These are phyloP conservation scores for Talaromyces sp. DNA, from an alignment of 2,329 filamentous ascomycete species.

Conservation along the genomic window DNA sequence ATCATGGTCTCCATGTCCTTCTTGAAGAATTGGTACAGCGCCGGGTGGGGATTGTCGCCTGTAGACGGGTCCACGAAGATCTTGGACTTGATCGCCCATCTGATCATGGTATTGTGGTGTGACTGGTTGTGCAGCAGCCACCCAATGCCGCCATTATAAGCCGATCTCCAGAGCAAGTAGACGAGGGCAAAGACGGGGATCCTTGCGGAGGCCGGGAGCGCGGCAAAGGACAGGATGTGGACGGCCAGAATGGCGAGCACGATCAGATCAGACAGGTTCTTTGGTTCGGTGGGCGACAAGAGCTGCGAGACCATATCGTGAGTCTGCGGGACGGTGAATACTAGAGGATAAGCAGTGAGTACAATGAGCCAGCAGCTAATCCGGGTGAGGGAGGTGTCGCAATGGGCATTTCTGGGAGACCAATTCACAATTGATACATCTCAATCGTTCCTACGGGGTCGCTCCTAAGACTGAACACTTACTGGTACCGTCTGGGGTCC, in stretches of 20 bases:
- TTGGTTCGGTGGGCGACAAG: slow-evolving; percentile 87
- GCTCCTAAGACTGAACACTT: slow-evolving; percentile 36
- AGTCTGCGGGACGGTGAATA: slow-evolving; percentile 91
- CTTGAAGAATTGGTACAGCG: slow-evolving; percentile 78
- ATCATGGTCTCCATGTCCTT: slow-evolving; percentile 92
- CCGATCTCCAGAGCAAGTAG: slow-evolving; percentile 87
- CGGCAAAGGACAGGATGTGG: slow-evolving; percentile 68
- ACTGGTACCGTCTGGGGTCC: slow-evolving; percentile 88
- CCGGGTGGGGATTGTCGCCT: slow-evolving; percentile 76
- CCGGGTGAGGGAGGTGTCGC: not conserved
- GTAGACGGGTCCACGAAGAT: slow-evolving; percentile 79
- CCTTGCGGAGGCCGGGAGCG: slow-evolving; percentile 63
- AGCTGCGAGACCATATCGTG: slow-evolving; percentile 99
- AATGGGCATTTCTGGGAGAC: not conserved
- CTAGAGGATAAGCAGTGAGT: slow-evolving; percentile 43
- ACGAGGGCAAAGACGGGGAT: slow-evolving; percentile 72
- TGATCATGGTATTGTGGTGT: slow-evolving; percentile 74
- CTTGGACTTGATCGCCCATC: slow-evolving; percentile 78
- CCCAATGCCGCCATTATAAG: slow-evolving; percentile 92
- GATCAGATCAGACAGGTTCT: slow-evolving; percentile 80
- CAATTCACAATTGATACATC: not conserved
- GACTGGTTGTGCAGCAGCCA: slow-evolving; percentile 85
- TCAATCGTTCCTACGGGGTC: not conserved
- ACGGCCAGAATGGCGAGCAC: slow-evolving; percentile 72
- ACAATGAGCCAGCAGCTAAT: not conserved